These are phyloP conservation scores for Emmonsiellopsis sp. DNA, from an alignment of 2,329 filamentous ascomycete genomes.

Conservation along the genomic window DNA sequence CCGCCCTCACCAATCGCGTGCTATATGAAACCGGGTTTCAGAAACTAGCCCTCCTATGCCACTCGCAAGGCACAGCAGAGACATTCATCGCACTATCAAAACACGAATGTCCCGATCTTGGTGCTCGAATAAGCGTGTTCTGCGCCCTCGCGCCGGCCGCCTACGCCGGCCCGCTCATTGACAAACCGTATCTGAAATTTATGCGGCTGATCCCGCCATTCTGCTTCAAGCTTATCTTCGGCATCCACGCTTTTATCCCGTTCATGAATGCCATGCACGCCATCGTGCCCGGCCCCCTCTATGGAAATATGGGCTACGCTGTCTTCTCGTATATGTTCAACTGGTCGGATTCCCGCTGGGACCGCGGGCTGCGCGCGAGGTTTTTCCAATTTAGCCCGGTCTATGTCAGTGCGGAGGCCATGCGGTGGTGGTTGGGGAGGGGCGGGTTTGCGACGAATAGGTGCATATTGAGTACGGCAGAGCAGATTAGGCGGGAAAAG, in stretches of 20 bases:
- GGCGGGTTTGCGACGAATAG: constrained; percentile 79
- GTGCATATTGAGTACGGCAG: constrained; percentile 73
- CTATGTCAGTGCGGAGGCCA: constrained; percentile 79
- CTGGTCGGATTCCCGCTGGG: constrained; percentile 81
- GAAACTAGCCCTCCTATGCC: constrained; percentile 73
- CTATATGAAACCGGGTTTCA: constrained; percentile 72
- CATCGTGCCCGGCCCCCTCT: constrained; percentile 55
- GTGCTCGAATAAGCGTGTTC: constrained; percentile 75
- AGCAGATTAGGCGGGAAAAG: constrained; percentile 56
- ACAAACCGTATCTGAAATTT: constrained; percentile 84
- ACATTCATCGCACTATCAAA: constrained; percentile 81
- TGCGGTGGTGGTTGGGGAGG: constrained; percentile 90
- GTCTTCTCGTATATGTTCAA: constrained; percentile 85
- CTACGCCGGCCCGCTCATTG: constrained; percentile 77
- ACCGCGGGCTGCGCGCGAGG: constrained; percentile 63
- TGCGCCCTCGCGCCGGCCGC: constrained; percentile 84
- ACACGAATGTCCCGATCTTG: constrained; percentile 77
- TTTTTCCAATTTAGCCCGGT: constrained; percentile 91
- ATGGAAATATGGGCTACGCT: constrained; percentile 74
- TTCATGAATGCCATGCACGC: constrained; percentile 81
- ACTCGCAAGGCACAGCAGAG: constrained; percentile 87
- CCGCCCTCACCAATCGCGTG: constrained; percentile 70
- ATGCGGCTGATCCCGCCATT: constrained; percentile 69
- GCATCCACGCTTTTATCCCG: constrained; percentile 87
- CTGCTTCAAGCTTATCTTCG: constrained; percentile 74